Base-by-base conservation (phyloP, 2,329 filamentous ascomycete species). In the Trichoderma sp. region DNA sequence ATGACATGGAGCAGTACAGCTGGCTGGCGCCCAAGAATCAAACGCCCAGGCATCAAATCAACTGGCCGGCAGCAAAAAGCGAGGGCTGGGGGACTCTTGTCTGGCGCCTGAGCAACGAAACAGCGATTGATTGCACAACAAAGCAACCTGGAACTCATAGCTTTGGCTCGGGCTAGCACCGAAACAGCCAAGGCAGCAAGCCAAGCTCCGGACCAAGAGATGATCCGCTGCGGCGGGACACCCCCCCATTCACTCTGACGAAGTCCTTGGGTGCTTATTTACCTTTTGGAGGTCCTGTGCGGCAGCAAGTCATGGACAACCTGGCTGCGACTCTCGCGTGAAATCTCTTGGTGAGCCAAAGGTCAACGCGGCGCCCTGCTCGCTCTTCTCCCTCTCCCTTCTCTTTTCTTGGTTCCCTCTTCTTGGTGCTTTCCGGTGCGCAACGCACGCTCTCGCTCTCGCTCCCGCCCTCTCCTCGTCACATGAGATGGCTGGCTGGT, bases 401-500 rank as follows among this genome's bases (percentile, higher is more conserved):
- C 25, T 56, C 35, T 37, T 29, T 13, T 39, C 29, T 5, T 29
- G 6, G n/a, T n/a, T n/a, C n/a, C 9, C 25, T 19, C 19, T 37
- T 42, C 13, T 61, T 12, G 5, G 29, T 27, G 19, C 22, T 19
- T 29, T 29, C 19, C 13, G 29, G 22, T 58, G 52, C 67, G 57
- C 63, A 54, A 48, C 5, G 19, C 57, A 57, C 59, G 56, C 37
- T 25, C 42, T 45, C 39, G 39, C 59, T 53, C 39, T 53, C 39
- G 19, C 57, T 17, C 52, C 67, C 54, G 60, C 61, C 50, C 39
- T 45, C 37, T 48, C 52, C 42, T 60, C 63, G 42, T 39, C 54
- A 56, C 54, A 57, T 68, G 72, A 65, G 57, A 72, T 73, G 72
- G 68, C 71, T 70, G 67, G 68, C 69, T 70, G 70, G 67, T 73